Percentiles rank a stretch among this genome's conserved stretches.
These are phyloP conservation scores for Linum usitatissimum DNA, from an alignment of 345 rosid species.

Conservation along the genomic window DNA sequence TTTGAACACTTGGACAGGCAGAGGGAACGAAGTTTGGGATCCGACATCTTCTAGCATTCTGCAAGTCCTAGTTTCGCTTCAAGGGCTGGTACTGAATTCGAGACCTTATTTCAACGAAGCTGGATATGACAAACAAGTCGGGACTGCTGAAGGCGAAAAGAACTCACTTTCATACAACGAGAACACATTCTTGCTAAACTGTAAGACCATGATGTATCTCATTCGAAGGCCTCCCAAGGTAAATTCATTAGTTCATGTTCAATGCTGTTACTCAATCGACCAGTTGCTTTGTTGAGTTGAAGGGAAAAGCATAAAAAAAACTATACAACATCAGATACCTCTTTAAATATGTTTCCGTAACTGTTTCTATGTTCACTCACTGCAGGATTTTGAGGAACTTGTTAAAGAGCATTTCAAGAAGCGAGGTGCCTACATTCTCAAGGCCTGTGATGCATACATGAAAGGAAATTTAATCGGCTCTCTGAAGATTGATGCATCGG, in stretches of 20 bases:
- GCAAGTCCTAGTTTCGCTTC: constrained; percentile 95
- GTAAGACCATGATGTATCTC: constrained; percentile 93
- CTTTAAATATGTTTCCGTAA: background rate
- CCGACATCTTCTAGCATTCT: constrained; percentile 88
- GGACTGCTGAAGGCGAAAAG: constrained; percentile 97
- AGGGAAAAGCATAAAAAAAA: no score
- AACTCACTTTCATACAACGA: constrained; percentile 86
- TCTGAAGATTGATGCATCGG: constrained; percentile 59
- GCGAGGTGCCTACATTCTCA: constrained; percentile 80
- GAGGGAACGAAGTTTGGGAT: constrained; percentile 97
- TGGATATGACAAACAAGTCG: constrained; percentile 86
- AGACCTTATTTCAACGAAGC: constrained; percentile 98
- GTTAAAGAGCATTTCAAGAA: constrained; percentile 66
- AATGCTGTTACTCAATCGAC: no score
- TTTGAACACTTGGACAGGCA: constrained; percentile 92
- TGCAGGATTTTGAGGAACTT: constrained; percentile 74
- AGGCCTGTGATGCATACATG: constrained; percentile 89
- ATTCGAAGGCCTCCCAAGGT: constrained; percentile 91
- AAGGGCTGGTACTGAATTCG: constrained; percentile 91
- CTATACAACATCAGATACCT: no score
- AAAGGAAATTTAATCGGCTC: constrained; percentile 86
- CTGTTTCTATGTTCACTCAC: background rate
- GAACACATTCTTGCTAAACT: constrained; percentile 76
- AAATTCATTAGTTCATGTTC: constrained; percentile 6
- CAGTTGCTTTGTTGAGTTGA: no score